These are phyloP conservation scores for Russula sp. DNA, from an alignment of 768 basidiomycete species.

Conservation along the genomic window DNA sequence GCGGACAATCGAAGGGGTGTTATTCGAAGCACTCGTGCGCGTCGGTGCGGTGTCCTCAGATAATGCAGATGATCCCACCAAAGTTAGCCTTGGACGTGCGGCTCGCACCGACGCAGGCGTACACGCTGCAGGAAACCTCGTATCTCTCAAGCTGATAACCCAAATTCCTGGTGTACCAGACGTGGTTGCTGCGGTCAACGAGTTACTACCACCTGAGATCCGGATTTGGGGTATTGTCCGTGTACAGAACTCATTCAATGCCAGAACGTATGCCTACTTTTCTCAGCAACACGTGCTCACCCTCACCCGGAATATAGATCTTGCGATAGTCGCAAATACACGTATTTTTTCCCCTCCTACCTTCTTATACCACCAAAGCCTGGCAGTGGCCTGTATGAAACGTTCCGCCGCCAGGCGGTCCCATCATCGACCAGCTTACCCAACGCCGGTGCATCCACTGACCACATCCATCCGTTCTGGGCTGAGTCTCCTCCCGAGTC, in stretches of 20 bases:
- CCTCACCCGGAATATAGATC: constrained; percentile 45
- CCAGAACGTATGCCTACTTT: constrained; percentile 52
- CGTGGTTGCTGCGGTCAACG: constrained; percentile 72
- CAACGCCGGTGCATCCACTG: constrained; percentile 23
- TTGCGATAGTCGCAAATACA: constrained; percentile 96
- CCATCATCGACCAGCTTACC: constrained; percentile 32
- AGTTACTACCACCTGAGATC: constrained; percentile 86
- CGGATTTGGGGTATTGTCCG: constrained; percentile 87
- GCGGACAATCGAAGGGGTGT: constrained; percentile 82
- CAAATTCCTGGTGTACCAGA: constrained; percentile 67
- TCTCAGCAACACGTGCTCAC: background rate
- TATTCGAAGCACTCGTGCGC: constrained; percentile 85
- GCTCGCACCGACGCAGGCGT: constrained; percentile 97
- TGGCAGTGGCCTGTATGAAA: constrained; percentile 55
- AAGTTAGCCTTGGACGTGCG: constrained; percentile 84
- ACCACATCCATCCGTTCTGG: constrained; percentile 64
- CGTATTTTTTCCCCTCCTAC: constrained; percentile 95
- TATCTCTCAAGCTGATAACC: constrained; percentile 87
- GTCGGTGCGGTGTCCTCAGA: constrained; percentile 93
- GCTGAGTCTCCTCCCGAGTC: constrained; percentile 38
- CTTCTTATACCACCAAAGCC: constrained; percentile 88
- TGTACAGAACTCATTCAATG: constrained; percentile 80
- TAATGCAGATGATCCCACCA: constrained; percentile 86
- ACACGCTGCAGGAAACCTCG: constrained; percentile 92
- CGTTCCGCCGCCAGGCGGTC: constrained; percentile 40